Evolutionary conservation across 2,329 filamentous ascomycete species (phyloP), one percentile per base, ranked within the genome.

Genomic region (Cercospora zeae-maydis): DNA sequence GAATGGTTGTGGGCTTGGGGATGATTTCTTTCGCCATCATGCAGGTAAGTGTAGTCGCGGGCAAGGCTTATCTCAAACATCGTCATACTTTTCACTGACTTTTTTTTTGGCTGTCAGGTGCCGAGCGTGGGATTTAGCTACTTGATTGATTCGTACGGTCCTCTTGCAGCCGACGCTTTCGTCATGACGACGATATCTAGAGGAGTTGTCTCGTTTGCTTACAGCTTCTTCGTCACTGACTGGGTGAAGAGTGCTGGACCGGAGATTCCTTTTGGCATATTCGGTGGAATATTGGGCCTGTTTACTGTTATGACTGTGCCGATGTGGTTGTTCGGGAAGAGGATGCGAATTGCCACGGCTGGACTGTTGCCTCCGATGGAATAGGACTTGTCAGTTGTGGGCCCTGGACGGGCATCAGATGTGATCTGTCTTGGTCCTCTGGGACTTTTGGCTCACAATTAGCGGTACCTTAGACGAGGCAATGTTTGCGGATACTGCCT

Each of bases 181-280:
- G 81, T 82, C 11, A 79, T 82, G 56, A 78, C 84, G 0, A 83
- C 82, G 1, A 79, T 79, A 33, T 71, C 81, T 14, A 76, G 82
- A 2, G 76, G 81, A 10, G 71, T 83, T 4, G 78, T 86, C 8
- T 76, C 78, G 0, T 85, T 85, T 66, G 78, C 81, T 0, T 85
- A 82, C 82, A 82, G 81, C 0, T 84, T 84, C 59, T 84, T 85
- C 49, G 79, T 81, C 0, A 77, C 77, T 2, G 73, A 78, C 3
- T 85, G 82, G 83, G 75, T 83, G 0, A 67, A 73, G 1, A 53
- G 72, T 0, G 71, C 69, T 0, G 83, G 83, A 0, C 67, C 78
- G 1, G 77, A 82, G 0, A 72, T 82, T 58, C 78, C 82, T 0
- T 85, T 84, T 70, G 83, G 82, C 0, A 78, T 84, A 2, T 84